These are phyloP conservation scores for Xylaria curta DNA, from an alignment of 495 filamentous ascomycete species.

Conservation along the genomic window DNA sequence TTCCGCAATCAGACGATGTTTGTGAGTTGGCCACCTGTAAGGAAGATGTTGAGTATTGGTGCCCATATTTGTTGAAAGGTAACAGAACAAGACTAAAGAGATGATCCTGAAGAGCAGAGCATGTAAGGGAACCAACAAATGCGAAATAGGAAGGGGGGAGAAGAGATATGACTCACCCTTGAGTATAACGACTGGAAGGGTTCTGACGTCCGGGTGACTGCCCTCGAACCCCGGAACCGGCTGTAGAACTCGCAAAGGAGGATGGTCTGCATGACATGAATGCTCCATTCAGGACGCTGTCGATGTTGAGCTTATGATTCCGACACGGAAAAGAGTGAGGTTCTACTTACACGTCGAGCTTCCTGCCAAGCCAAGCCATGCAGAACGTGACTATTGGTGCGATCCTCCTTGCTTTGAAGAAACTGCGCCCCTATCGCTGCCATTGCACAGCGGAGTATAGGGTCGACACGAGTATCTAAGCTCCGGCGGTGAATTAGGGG, in stretches of 20 bases:
- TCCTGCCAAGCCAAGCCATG: conserved; percentile 55
- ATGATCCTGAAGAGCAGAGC: conserved; percentile 41
- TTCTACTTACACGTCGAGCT: conserved; percentile 39
- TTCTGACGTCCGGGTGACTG: conserved; percentile 49
- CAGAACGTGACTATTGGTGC: conserved; percentile 50
- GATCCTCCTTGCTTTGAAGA: conserved; percentile 52
- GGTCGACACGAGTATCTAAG: conserved; percentile 46
- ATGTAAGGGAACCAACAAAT: conserved; percentile 48
- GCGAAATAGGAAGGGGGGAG: conserved; percentile 37
- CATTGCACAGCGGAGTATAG: conserved; percentile 54
- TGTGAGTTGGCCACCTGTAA: conserved; percentile 48
- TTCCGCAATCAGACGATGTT: conserved; percentile 39
- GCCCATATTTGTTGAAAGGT: conserved; percentile 43
- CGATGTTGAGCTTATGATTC: conserved; percentile 30
- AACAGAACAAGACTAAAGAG: conserved; percentile 45
- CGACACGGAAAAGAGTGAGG: background rate
- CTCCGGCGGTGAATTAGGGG: conserved; percentile 52
- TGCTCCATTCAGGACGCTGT: conserved; percentile 51
- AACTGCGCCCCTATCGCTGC: conserved; percentile 57
- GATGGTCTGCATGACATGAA: conserved; percentile 61
- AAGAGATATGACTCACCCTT: conserved; percentile 55
- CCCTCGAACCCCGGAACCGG: conserved; percentile 58
- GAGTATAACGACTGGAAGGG: conserved; percentile 58
- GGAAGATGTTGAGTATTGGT: conserved; percentile 55
- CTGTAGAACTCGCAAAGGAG: conserved; percentile 61